Conservation (phyloP, 2,329 filamentous ascomycete genomes). For the Sporothrix phasma region DNA sequence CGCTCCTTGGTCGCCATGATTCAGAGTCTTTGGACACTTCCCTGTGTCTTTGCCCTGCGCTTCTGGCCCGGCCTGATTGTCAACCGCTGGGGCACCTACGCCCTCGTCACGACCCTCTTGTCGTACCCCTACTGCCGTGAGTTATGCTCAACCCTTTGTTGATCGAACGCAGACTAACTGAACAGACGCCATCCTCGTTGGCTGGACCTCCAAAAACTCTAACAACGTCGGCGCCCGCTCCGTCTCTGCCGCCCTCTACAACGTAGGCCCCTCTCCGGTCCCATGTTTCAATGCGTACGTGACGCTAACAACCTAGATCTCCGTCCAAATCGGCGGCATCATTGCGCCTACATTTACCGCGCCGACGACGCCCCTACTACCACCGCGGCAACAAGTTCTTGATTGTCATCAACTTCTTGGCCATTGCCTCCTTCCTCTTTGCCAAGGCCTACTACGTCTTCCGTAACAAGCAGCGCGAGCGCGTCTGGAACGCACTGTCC, state of each 20-base stretch:
- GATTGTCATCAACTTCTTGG: slow-evolving; percentile 32
- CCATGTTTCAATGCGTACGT: not conserved
- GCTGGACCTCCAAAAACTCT: slow-evolving; percentile 48
- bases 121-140: slow-evolving; percentile 44
- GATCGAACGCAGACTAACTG: not conserved
- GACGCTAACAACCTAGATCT: slow-evolving; percentile 24
- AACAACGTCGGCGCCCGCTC: slow-evolving; percentile 16
- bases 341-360: slow-evolving; percentile 38
- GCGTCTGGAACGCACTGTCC: slow-evolving; percentile 38
- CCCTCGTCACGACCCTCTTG: slow-evolving; percentile 37
- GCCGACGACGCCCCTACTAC: slow-evolving; percentile 21
- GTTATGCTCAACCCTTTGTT: slow-evolving; percentile 12
- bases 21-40: slow-evolving; percentile 44
- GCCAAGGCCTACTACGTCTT: slow-evolving; percentile 43
- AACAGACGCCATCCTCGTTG: slow-evolving; percentile 50
- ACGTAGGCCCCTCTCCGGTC: not conserved
- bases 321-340: slow-evolving; percentile 29
- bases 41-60: slow-evolving; percentile 41
- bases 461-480: slow-evolving; percentile 36
- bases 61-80: slow-evolving; percentile 34
- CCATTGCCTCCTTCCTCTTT: slow-evolving; percentile 38
- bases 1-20: slow-evolving; percentile 32
- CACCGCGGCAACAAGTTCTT: slow-evolving; percentile 19
- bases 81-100: slow-evolving; percentile 42
- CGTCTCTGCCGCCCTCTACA: slow-evolving; percentile 15